Evolutionary conservation across 2,329 filamentous ascomycete genomes (phyloP), one percentile per base, ranked within the genome.

Genomic region (Escovopsis weberi): DNA sequence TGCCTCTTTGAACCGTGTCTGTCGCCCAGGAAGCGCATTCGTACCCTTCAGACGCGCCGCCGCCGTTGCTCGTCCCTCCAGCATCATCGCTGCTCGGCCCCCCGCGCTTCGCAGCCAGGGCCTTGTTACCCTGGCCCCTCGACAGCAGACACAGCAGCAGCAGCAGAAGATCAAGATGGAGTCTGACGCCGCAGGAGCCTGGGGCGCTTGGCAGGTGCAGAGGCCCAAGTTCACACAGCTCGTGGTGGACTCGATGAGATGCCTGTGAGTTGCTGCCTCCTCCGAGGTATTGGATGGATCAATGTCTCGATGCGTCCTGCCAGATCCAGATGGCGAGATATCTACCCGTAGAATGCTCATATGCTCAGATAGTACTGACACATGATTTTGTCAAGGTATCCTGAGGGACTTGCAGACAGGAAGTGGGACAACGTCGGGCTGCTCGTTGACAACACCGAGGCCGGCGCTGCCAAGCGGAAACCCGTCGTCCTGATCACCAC

Each of bases 371-470:
- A 15, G 33, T 35, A 9, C 26, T 10, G 40, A 34, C 37, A 35
- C 32, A 12, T 4, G 7, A 30, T 15, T n/a, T 38, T n/a, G 38
- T 33, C 4, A 10, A 91, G 87, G 46, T 98, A 94, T 58, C 91
- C 91, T 0, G 85, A 93, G 57, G 78, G 78, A 46, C 70, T 95
- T 36, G 91, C 91, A 9, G 91, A 96, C 58, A 81, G 80, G 52
- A 79, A 82, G 50, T 98, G 88, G 74, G 91, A 98, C 60, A 98
- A 98, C 57, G 94, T 93, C n/a, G 91, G 91, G 40, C 73, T 95
- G 41, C 72, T 94, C 40, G 54, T 71, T 42, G 63, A 63, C 47
- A 67, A 68, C 51, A 58, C 65, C n/a, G 53, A 59, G 26, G 40
- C 54, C 12, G 56, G 61, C 44, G 45, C 49, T 11, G 47, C 46